Evolutionary conservation across 2,329 filamentous ascomycete genomes (phyloP).

Genomic region (Diaporthe humulicola): DNA sequence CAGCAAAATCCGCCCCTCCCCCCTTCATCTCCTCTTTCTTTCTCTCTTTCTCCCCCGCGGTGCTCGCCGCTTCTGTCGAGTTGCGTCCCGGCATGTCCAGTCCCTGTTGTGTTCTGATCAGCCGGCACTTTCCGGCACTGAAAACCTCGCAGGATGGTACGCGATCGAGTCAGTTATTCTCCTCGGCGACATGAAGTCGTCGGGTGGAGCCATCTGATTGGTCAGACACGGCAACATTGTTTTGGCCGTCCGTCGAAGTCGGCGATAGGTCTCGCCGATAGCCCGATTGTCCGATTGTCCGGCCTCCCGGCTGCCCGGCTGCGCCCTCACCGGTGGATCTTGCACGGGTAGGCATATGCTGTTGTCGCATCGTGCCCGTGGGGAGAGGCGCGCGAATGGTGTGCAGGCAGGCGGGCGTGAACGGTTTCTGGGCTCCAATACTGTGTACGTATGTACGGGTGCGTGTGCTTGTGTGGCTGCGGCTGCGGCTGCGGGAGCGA

Average conservation of each 20-base stretch:
- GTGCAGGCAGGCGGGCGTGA: not conserved
- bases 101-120: slow-evolving; percentile 26
- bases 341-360: not conserved
- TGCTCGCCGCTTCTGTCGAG: slow-evolving; percentile 26
- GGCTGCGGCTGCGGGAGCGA: slow-evolving; percentile 8
- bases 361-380: not conserved
- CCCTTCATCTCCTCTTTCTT: slow-evolving; percentile 21
- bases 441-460: slow-evolving; percentile 1
- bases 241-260: slow-evolving; percentile 23
- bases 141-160: slow-evolving; percentile 28
- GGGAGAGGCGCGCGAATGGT: not conserved
- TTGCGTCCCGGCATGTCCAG: not conserved
- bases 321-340: not conserved
- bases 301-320: not conserved
- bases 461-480: slow-evolving; percentile 13
- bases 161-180: slow-evolving; percentile 30
- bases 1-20: slow-evolving; percentile 9
- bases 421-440: not conserved
- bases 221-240: slow-evolving; percentile 5
- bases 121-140: slow-evolving; percentile 29
- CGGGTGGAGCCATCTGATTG: slow-evolving; percentile 17
- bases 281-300: slow-evolving; percentile 9
- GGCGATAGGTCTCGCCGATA: slow-evolving; percentile 28
- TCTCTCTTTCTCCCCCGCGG: slow-evolving; percentile 10
- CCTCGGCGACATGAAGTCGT: slow-evolving; percentile 24